Percentiles rank a stretch among this genome's conserved stretches.
Conservation (phyloP, 2,329 filamentous ascomycete species). For the Beauveria sp. region DNA sequence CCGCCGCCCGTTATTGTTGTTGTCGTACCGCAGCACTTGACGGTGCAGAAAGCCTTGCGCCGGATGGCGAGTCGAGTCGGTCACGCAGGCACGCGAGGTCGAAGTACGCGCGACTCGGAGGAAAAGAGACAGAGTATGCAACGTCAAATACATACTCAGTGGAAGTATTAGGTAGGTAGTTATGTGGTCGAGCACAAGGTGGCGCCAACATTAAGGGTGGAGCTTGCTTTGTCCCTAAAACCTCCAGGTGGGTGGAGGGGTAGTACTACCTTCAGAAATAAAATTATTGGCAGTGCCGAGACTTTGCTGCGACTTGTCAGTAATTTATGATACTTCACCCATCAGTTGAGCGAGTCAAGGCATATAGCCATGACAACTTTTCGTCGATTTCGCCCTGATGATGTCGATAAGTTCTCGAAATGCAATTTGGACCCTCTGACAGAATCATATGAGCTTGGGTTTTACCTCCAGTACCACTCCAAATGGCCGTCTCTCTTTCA, state of each 20-base stretch:
- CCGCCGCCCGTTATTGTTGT: neutral
- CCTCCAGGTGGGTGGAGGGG: slow-evolving; percentile 1
- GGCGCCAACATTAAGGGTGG: slow-evolving; percentile 3
- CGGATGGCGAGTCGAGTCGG: neutral
- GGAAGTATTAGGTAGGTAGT: no score
- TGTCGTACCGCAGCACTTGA: neutral
- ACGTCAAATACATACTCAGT: neutral
- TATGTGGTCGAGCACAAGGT: neutral
- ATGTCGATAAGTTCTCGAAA: slow-evolving; percentile 83
- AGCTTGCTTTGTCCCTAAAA: neutral
- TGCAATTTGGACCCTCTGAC: slow-evolving; percentile 95
- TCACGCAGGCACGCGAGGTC: neutral
- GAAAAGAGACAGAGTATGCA: neutral
- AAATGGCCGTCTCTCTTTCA: slow-evolving; percentile 95
- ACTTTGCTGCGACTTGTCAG: neutral
- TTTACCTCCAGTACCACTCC: slow-evolving; percentile 93
- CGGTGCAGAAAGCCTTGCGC: neutral
- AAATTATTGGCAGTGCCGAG: neutral
- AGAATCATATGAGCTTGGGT: slow-evolving; percentile 94
- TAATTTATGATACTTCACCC: neutral
- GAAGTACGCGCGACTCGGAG: neutral
- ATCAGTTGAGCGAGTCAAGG: neutral
- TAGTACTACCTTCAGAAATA: neutral
- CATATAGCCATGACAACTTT: slow-evolving; percentile 63
- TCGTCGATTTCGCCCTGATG: slow-evolving; percentile 73